Evolutionary conservation across 371 early-diverging fungal species (phyloP).

Genomic region (Chytridium lagenaria): DNA sequence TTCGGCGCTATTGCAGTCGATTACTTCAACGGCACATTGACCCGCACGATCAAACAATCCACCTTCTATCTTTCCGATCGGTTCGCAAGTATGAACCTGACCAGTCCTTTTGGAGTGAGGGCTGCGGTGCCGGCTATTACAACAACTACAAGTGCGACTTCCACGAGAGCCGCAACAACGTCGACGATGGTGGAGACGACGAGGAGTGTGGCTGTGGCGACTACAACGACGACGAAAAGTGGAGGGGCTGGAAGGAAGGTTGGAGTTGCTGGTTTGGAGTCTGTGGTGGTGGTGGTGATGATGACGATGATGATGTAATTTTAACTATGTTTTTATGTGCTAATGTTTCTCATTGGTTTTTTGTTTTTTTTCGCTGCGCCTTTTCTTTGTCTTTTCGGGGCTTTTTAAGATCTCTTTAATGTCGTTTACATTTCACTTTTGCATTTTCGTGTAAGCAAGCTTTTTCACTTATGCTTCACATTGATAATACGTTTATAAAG

Average conservation of each 20-base stretch:
- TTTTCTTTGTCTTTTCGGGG: no score
- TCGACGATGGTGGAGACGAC: neutral
- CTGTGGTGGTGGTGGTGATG: neutral
- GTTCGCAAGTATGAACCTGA: neutral
- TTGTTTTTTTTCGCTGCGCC: no score
- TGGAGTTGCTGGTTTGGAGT: neutral
- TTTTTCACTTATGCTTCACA: no score
- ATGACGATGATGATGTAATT: no score
- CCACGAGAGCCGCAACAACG: neutral
- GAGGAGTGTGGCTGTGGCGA: neutral
- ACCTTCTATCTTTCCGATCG: constrained; percentile 11
- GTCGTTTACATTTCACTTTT: no score
- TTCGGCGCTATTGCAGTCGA: constrained; percentile 14
- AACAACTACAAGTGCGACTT: neutral
- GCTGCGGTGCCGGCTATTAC: neutral
- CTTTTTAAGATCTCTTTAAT: no score
- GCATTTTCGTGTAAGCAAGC: no score
- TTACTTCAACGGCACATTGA: constrained; percentile 5
- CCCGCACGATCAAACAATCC: constrained; percentile 10
- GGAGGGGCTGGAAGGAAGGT: neutral
- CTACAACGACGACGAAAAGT: neutral
- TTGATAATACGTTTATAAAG: no score
- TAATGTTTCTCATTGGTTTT: no score
- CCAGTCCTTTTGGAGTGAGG: neutral
- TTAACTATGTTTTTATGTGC: no score